phyloP scores from a whole-genome alignment of 129 eudicot species.

The Dittrichia graveolens region DNA sequence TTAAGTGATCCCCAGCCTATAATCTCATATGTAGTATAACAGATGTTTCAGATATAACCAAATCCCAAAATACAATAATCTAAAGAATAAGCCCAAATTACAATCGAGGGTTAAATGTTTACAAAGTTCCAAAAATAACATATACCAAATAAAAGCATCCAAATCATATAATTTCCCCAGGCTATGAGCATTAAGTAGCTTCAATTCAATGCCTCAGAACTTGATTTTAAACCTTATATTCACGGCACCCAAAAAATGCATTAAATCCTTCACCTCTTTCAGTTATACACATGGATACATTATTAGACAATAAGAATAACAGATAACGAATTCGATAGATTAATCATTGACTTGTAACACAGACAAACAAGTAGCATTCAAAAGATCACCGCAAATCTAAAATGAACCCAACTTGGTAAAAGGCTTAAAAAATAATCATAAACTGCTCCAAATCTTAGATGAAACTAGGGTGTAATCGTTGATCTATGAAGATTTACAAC shows the following conservation, averaged over 20 bases:
- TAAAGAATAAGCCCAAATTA: neutral
- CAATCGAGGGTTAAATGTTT: neutral
- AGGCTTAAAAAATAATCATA: neutral
- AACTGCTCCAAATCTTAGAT: constrained; percentile 9
- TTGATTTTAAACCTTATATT: constrained; percentile 1
- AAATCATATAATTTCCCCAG: constrained; percentile 21
- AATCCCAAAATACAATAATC: neutral
- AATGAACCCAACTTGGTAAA: neutral
- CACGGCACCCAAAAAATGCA: constrained; percentile 9
- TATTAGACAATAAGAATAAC: neutral
- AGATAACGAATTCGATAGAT: neutral
- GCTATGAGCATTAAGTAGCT: neutral
- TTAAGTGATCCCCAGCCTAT: neutral
- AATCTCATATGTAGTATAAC: neutral
- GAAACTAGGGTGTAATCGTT: constrained; percentile 25
- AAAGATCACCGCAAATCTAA: neutral
- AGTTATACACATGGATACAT: neutral
- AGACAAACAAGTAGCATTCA: neutral
- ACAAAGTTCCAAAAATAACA: neutral
- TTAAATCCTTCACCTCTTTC: neutral
- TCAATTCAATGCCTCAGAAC: constrained; percentile 21
- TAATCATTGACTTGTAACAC: neutral
- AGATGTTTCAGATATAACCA: constrained; percentile 1
- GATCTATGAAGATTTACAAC: constrained; percentile 16
- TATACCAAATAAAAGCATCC: neutral